Conservation (phyloP, 2,329 filamentous ascomycete genomes). For the Colletotrichum godetiae region DNA sequence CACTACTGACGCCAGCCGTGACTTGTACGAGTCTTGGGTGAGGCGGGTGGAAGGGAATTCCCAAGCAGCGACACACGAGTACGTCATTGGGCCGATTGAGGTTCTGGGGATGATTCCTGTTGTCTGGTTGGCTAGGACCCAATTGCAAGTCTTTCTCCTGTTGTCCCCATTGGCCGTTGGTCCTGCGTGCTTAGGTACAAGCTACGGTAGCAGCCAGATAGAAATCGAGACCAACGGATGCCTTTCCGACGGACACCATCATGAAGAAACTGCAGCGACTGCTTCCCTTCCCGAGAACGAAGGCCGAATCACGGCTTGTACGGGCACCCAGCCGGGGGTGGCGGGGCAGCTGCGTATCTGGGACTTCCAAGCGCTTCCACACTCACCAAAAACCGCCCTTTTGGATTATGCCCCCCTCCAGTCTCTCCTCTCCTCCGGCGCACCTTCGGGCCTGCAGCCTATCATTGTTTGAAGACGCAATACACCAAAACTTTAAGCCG, state of each 20-base stretch:
- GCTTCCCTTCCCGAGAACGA: not conserved
- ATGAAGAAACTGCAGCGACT: not conserved
- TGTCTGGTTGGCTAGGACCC: not conserved
- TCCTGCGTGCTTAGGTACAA: too few species aligned
- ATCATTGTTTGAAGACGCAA: not conserved
- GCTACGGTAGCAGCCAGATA: not conserved
- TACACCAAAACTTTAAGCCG: conserved; percentile 19
- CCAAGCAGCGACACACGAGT: not conserved
- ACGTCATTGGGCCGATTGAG: conserved; percentile 25
- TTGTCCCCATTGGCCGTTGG: not conserved
- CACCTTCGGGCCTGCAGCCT: not conserved
- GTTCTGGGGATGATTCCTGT: not conserved
- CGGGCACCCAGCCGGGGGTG: not conserved
- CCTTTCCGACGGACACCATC: not conserved
- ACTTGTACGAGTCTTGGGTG: conserved; percentile 10
- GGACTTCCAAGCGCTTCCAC: not conserved
- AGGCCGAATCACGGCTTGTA: not conserved
- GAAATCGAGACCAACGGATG: not conserved
- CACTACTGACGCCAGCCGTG: conserved; percentile 17
- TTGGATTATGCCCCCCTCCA: not conserved
- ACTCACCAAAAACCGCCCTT: not conserved
- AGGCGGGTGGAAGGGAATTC: not conserved
- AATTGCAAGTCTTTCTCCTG: not conserved
- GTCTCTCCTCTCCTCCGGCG: not conserved
- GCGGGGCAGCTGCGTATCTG: not conserved